Evolutionary conservation across 2,329 filamentous ascomycete species (phyloP), one percentile per base, ranked within the genome.

Genomic region (Aspergillus fischeri): DNA sequence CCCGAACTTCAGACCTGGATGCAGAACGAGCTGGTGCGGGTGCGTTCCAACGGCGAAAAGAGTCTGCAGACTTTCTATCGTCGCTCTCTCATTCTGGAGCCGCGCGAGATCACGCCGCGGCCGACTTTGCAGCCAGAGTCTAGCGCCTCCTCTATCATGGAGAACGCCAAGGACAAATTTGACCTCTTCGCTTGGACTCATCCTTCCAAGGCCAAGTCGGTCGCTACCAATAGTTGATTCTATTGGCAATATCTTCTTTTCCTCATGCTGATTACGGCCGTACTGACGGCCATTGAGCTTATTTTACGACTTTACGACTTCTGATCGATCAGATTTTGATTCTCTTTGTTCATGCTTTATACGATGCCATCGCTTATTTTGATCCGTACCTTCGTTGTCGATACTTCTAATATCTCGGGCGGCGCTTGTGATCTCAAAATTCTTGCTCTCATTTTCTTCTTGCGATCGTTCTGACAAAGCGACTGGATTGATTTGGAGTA

Each of bases 1-100:
- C 86, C 90, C 0, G 93, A 97, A 66, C 83, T 99, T 71, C 93
- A 97, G 72, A 88, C 93, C 25, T 99, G 93, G 93, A 86, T 99
- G 72, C 85, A 92, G 60, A 82, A 85, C 24, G 90, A 97, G 73
- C 86, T 97, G 52, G 79, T 85, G 49, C 86, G 88, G 28, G 90
- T 97, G 49, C 89, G 89, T 57, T 82, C 77, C 11, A 81, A 78
- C 21, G 84, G 85, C 53, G 81, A 86, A 55, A 81, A 83, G 59
- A 86, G 84, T 65, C 81, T 86, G 14, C 84, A 86, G 62, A 82
- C 80, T 61, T 86, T 88, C 71, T 95, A 96, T 73, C 86, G 92
- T 63, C 91, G 93, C 69, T 95, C 91, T 59, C 80, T 96, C 48
- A 77, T 92, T 28, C 81, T 96, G 25, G 92, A 97, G 72, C 92